These are phyloP conservation scores for Mariannaea elegans DNA, from an alignment of 2,329 filamentous ascomycete genomes.

Conservation along the genomic window DNA sequence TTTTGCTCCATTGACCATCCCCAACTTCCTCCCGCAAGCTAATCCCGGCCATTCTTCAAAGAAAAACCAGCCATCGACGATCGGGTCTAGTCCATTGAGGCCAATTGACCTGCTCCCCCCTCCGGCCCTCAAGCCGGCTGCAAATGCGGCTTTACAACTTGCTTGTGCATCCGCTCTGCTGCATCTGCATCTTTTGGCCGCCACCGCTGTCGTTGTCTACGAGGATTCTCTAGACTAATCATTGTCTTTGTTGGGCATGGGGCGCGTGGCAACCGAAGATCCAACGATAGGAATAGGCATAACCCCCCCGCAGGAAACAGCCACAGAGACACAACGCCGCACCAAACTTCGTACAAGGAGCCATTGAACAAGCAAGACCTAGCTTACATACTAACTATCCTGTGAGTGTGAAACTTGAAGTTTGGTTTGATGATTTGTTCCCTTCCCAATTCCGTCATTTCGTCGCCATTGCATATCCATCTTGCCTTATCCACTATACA, in stretches of 20 bases:
- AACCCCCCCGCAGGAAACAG: conserved; percentile 17
- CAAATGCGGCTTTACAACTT: background rate
- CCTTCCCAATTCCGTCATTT: background rate
- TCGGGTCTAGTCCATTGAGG: background rate
- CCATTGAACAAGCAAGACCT: conserved; percentile 5
- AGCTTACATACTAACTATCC: background rate
- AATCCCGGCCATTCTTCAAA: conserved; percentile 10
- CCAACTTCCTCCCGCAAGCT: conserved; percentile 11
- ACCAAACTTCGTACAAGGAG: background rate
- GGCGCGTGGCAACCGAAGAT: conserved; percentile 25
- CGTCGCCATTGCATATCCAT: background rate
- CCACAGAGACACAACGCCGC: background rate
- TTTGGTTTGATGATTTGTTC: conserved; percentile 18
- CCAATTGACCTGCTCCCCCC: conserved; percentile 14
- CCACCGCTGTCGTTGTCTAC: background rate
- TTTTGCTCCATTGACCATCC: background rate
- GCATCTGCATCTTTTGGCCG: background rate
- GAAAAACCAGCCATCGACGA: conserved; percentile 8
- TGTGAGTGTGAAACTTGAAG: conserved; percentile 16
- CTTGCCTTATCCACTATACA: too few relatives aligned
- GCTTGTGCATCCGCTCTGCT: background rate
- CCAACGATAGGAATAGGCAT: conserved; percentile 23
- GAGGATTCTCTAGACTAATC: background rate
- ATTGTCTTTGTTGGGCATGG: conserved; percentile 22
- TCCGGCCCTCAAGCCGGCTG: conserved; percentile 20